Evolutionary conservation across 2,329 filamentous ascomycete genomes (phyloP), one percentile per base, ranked within the genome.

Genomic region (Emydomyces testavorans): DNA sequence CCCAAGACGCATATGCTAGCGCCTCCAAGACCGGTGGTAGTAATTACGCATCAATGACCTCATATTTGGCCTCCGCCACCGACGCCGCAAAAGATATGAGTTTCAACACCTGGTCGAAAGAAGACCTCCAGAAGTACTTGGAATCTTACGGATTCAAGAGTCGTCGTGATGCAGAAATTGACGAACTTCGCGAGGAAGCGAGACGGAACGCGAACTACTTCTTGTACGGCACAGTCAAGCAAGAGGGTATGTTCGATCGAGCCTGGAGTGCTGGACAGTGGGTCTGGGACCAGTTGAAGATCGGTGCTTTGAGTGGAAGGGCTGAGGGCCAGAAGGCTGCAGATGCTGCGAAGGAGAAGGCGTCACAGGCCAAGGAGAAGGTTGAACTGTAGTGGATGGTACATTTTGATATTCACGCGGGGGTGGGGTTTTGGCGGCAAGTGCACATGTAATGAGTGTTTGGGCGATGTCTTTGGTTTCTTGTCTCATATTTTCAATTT

Each of bases 131-230:
- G 72, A 70, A 77, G 1, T 90, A 89, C 59, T 76, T 90, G 5
- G 85, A 90, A 61, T 83, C 79, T 52, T 90, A 87, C 54, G 85
- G 85, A 31, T 70, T 90, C 34, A 73, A 75, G 46, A 69, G 76
- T 34, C 82, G 80, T 36, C 82, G 86, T 62, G 80, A 80, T 4
- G 80, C 79, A 15, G 82, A 71, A 49, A 57, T 79, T 48, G 82
- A 89, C 51, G 75, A 87, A 60, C 71, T 90, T 16, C 77, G 78
- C 52, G 82, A 83, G 6, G 71, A 78, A 50, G 85, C 82, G 13
- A 79, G 83, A 55, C 81, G 80, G 62, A 82, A 88, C 57, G 75
- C 78, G 18, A 84, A 81, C 18, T 88, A 82, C 64, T 90, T 87
- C 71, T 77, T 76, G 58, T 85, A 89, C 58, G 85, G 85, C 45